Conservation (phyloP, 2,329 filamentous ascomycete species). For the Colletotrichum acutatum region DNA sequence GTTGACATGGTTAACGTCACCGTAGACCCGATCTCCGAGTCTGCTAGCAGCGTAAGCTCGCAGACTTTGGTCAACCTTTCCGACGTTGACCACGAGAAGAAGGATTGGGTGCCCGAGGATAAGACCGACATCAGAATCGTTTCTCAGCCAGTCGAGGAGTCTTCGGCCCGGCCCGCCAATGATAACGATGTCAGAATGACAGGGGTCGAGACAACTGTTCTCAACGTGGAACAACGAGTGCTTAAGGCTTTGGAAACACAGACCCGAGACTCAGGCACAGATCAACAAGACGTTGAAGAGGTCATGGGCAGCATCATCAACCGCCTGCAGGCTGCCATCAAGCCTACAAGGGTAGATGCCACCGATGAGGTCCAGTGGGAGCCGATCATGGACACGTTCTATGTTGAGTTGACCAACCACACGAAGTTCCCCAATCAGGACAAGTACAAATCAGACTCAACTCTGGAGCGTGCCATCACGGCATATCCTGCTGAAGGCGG, state of each 20-base stretch:
- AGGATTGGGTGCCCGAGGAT: constrained; percentile 38
- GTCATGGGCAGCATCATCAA: constrained; percentile 94
- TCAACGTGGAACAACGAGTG: constrained; percentile 57
- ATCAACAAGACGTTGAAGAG: constrained; percentile 96
- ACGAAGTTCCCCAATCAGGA: constrained; percentile 62
- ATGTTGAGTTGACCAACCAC: constrained; percentile 70
- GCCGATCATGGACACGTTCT: constrained; percentile 77
- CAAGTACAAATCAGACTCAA: constrained; percentile 41
- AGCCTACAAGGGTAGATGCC: constrained; percentile 69
- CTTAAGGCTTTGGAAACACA: constrained; percentile 57
- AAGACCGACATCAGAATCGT: constrained; percentile 23
- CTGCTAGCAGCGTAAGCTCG: constrained; percentile 60
- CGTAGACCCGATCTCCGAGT: constrained; percentile 49
- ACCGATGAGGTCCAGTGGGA: constrained; percentile 82
- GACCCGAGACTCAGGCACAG: constrained; percentile 60
- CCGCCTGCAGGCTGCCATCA: constrained; percentile 89
- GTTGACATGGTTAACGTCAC: constrained; percentile 47
- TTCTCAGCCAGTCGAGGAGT: constrained; percentile 37
- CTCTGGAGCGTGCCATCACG: constrained; percentile 72
- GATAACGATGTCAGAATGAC: constrained; percentile 27
- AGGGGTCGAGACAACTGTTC: neutral
- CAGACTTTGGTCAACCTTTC: constrained; percentile 61
- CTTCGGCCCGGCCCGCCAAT: constrained; percentile 26
- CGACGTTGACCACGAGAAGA: constrained; percentile 50
- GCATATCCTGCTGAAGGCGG: constrained; percentile 65